These are phyloP conservation scores for Tolypocladium ovalisporum DNA, from an alignment of 2,329 filamentous ascomycete genomes.

Conservation along the genomic window DNA sequence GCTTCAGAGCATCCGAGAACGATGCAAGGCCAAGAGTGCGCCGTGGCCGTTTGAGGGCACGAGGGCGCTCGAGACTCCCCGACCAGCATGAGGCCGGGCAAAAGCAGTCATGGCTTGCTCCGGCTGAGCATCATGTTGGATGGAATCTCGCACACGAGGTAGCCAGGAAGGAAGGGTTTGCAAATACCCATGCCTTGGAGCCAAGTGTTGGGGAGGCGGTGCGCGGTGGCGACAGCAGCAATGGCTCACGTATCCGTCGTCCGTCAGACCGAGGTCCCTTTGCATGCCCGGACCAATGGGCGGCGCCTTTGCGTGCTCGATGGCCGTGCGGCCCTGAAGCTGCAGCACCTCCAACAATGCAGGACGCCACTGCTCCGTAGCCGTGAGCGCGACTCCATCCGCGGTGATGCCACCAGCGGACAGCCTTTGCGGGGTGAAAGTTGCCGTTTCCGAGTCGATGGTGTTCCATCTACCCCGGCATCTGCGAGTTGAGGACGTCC, in stretches of 20 bases:
- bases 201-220: slow-evolving; percentile 18
- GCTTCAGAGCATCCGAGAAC: slow-evolving; percentile 39
- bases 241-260: slow-evolving; percentile 48
- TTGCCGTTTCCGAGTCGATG: no score
- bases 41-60: slow-evolving; percentile 39
- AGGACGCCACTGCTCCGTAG: no score
- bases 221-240: slow-evolving; percentile 1
- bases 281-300: slow-evolving; percentile 30
- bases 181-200: slow-evolving; percentile 27
- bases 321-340: neutral
- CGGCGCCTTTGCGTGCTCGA: neutral
- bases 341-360: no score
- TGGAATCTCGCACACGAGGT: slow-evolving; percentile 42
- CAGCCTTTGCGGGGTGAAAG: neutral
- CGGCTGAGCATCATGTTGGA: slow-evolving; percentile 42
- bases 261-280: slow-evolving; percentile 31
- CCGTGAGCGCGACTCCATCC: neutral
- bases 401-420: neutral
- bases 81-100: slow-evolving; percentile 36
- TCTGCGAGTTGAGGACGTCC: slow-evolving; percentile 15
- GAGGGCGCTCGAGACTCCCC: slow-evolving; percentile 25
- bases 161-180: slow-evolving; percentile 44
- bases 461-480: slow-evolving; percentile 12
- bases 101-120: slow-evolving; percentile 36
- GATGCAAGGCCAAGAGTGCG: slow-evolving; percentile 34